Evolutionary conservation across 768 basidiomycete genomes (phyloP).

Genomic region (Tricholoma terreum): DNA sequence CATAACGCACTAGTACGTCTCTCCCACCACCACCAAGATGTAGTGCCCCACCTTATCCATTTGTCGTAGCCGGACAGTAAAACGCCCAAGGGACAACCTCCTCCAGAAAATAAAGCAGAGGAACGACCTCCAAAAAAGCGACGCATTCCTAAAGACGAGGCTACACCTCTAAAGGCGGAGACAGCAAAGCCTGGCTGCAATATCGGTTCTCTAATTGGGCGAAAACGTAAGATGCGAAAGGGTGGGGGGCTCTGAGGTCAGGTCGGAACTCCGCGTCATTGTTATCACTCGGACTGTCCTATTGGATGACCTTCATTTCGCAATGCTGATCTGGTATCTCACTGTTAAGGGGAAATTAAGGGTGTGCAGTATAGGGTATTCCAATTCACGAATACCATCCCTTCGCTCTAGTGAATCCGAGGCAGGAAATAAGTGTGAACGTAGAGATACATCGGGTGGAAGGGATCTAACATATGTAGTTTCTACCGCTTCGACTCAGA

Average conservation of each 20-base stretch:
- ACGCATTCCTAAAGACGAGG: conserved; percentile 24
- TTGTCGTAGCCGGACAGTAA: conserved; percentile 7
- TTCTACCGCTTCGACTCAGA: too few species aligned
- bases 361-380: too few species aligned
- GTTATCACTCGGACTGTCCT: too few species aligned
- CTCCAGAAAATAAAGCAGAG: conserved; percentile 20
- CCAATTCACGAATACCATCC: too few species aligned
- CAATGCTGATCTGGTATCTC: too few species aligned
- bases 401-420: too few species aligned
- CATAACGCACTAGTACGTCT: conserved; percentile 31
- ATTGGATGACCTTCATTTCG: too few species aligned
- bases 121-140: conserved; percentile 42
- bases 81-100: conserved; percentile 10
- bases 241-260: conserved; percentile 18
- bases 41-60: neutral
- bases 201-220: conserved; percentile 72
- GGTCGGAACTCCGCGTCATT: too few species aligned
- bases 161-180: conserved; percentile 16
- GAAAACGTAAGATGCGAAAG: conserved; percentile 74
- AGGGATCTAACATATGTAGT: too few species aligned
- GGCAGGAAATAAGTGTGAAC: too few species aligned
- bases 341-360: too few species aligned
- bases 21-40: neutral
- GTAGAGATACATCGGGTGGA: too few species aligned
- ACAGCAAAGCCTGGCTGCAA: conserved; percentile 33